Evolutionary conservation across 306 rosid genomes (phyloP), one percentile per base, ranked within the genome.

Genomic region (Cicer judaicum): DNA sequence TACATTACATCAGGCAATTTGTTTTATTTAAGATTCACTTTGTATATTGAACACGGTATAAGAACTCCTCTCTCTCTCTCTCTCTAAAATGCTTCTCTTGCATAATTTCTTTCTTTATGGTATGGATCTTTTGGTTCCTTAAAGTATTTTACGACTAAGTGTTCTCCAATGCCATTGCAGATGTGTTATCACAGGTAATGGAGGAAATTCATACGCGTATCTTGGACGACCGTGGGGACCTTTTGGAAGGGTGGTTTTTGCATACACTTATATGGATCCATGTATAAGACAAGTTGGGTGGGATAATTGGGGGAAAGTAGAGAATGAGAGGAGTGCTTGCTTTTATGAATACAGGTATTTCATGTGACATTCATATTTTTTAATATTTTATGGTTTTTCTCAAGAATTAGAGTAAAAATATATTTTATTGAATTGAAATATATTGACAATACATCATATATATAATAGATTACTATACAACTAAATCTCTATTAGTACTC

Each of bases 151-250:
- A 61, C 34, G 36, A 47, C 9, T 46, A 39, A 53, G 54, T 67
- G 43, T n/a, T 74, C 29, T 61, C 52, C 14, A 50, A 68, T 79
- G 64, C 61, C 75, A 49, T 47, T 82, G 86, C 80, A 94, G 98
- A 84, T 91, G 98, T 77, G 92, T 91, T 71, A 91, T 94, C 65
- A 94, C 98, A 3, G 97, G 97, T 68, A 88, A 85, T 70, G 92
- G 92, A 49, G 89, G 78, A 68, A 63, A 74, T 61, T 74, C 91
- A 10, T 90, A 88, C 52, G 36, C 87, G 43, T 75, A 81, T 69
- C 92, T 94, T 11, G 98, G 98, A 74, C 90, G 98, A 47, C 98
- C 98, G 1, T 94, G 98, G 98, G 97, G 98, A 55, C 97, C 97
- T 61, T 94, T 91, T 70, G 98, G 92, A 74, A 88, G 97, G 82